Percentiles rank a stretch among this genome's conserved stretches.
phyloP scores from a whole-genome alignment of 352 stramenopile genomes.

The Pythium scleroteichum region DNA sequence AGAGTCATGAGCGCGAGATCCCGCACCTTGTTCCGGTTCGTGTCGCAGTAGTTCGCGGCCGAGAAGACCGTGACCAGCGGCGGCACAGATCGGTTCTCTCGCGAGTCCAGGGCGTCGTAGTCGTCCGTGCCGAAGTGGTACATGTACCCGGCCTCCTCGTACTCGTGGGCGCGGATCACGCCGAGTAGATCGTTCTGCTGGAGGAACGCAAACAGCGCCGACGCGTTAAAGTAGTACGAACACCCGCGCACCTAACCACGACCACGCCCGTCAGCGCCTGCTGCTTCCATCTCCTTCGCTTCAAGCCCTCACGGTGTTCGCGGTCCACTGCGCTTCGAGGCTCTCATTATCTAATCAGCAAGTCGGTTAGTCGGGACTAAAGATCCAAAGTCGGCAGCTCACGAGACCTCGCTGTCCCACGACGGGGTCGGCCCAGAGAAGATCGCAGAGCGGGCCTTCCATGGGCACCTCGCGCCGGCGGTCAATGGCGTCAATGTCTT shows the following conservation, averaged over 20 bases:
- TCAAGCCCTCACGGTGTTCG: slow-evolving; percentile 34
- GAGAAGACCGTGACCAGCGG: slow-evolving; percentile 95
- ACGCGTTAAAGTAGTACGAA: slow-evolving; percentile 89
- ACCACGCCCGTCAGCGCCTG: not conserved
- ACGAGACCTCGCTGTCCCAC: slow-evolving; percentile 26
- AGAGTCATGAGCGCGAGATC: not conserved
- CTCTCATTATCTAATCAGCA: slow-evolving; percentile 9
- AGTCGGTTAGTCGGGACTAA: no score
- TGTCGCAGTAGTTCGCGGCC: slow-evolving; percentile 95
- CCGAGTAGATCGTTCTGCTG: slow-evolving; percentile 60
- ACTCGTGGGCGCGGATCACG: slow-evolving; percentile 83
- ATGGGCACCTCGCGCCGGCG: slow-evolving; percentile 64
- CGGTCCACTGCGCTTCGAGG: slow-evolving; percentile 28
- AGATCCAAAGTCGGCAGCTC: no score
- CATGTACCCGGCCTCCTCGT: slow-evolving; percentile 66
- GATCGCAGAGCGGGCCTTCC: slow-evolving; percentile 62
- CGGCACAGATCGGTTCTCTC: slow-evolving; percentile 47
- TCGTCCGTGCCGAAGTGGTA: slow-evolving; percentile 58
- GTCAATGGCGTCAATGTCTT: slow-evolving; percentile 63
- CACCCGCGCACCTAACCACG: slow-evolving; percentile 57
- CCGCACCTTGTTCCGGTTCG: slow-evolving; percentile 61
- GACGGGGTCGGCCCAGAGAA: slow-evolving; percentile 72
- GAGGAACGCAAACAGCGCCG: slow-evolving; percentile 74
- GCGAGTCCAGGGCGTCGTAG: slow-evolving; percentile 47
- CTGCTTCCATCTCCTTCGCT: no score